These are phyloP conservation scores for Coemansia sp. DNA, from an alignment of 192 early-diverging fungal genomes.

Conservation along the genomic window DNA sequence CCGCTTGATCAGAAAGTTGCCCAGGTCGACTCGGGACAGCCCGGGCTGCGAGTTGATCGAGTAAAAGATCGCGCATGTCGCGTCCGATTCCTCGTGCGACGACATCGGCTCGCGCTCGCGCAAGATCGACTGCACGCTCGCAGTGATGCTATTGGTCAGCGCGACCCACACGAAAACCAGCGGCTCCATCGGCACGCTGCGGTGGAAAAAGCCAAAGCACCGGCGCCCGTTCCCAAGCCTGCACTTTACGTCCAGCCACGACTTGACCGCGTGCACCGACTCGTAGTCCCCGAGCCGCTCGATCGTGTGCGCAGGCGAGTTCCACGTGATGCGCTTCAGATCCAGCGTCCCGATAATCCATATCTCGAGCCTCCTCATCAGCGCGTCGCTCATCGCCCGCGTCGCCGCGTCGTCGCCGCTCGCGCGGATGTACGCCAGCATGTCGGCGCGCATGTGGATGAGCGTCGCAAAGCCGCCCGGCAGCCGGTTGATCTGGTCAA, in stretches of 20 bases:
- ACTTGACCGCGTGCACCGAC: conserved; percentile 82
- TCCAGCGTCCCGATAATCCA: conserved; percentile 78
- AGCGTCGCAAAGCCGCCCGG: conserved; percentile 81
- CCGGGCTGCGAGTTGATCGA: conserved; percentile 89
- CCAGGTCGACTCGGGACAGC: conserved; percentile 85
- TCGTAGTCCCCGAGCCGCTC: conserved; percentile 87
- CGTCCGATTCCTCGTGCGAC: conserved; percentile 37
- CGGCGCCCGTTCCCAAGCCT: conserved; percentile 67
- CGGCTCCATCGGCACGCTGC: conserved; percentile 73
- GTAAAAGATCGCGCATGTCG: conserved; percentile 84
- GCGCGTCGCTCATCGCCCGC: conserved; percentile 59
- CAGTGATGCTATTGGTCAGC: conserved; percentile 59
- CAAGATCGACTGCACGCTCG: conserved; percentile 69
- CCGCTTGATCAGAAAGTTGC: conserved; percentile 87
- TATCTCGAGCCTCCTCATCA: conserved; percentile 67
- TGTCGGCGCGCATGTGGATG: conserved; percentile 71
- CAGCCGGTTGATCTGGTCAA: conserved; percentile 71
- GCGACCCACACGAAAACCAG: conserved; percentile 91
- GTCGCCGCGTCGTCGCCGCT: conserved; percentile 52
- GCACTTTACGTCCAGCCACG: conserved; percentile 81
- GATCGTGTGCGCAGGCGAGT: conserved; percentile 69
- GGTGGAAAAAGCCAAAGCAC: conserved; percentile 85
- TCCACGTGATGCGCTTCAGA: conserved; percentile 82
- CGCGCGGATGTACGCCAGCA: conserved; percentile 53
- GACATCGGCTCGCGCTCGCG: conserved; percentile 49